Evolutionary conservation across 2,329 filamentous ascomycete species (phyloP).

Genomic region (Tolypocladium album): DNA sequence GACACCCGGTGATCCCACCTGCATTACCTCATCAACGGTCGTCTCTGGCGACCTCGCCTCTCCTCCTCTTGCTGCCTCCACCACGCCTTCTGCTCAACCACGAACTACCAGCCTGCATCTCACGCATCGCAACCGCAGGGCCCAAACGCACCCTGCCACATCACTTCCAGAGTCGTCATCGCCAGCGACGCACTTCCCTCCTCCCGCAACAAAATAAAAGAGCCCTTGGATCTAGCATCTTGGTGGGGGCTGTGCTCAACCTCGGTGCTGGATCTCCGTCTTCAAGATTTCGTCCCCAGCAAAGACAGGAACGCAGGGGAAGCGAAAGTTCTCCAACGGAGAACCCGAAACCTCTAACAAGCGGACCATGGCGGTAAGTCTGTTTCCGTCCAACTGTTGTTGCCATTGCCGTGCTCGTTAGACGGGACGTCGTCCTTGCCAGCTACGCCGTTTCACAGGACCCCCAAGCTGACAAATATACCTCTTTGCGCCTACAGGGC

Average conservation of each 20-base stretch:
- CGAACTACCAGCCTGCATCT: neutral
- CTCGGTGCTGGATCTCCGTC: conserved; percentile 19
- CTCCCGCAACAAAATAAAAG: neutral
- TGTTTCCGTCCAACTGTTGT: neutral
- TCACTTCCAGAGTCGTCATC: neutral
- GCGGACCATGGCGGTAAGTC: conserved; percentile 51
- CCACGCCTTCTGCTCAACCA: neutral
- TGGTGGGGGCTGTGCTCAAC: conserved; percentile 14
- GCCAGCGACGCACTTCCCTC: neutral
- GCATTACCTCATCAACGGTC: neutral
- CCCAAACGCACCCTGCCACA: neutral
- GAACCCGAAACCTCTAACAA: conserved; percentile 46
- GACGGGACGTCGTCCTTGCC: neutral
- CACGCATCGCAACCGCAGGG: neutral
- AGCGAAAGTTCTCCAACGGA: conserved; percentile 55
- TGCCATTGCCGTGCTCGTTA: neutral
- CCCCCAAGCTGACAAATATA: conserved; percentile 5
- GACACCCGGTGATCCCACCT: neutral
- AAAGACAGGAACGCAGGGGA: conserved; percentile 45
- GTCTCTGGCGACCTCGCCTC: neutral
- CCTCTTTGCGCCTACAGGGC: conserved; percentile 23
- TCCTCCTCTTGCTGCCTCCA: neutral
- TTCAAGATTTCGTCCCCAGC: conserved; percentile 23
- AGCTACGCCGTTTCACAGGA: neutral
- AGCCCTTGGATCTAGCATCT: neutral